Base-by-base conservation (phyloP, 176 grass and related monocot species). In the Saccharum spontaneum region DNA sequence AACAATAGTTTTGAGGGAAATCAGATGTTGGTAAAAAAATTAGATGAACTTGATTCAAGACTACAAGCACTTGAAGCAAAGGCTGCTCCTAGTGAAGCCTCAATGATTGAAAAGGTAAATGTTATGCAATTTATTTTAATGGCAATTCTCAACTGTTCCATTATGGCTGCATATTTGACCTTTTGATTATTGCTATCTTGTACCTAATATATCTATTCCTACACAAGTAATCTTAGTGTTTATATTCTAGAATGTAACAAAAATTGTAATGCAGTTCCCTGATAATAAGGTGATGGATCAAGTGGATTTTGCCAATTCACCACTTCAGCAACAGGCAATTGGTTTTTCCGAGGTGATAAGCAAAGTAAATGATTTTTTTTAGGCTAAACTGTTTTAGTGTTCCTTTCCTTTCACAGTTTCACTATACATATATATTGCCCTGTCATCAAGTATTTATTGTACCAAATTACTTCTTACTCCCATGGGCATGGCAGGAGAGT, bases 61-160 rank as follows among this genome's bases (percentile, higher is more conserved):
- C 82, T 94, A 86, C 80, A 94, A 73, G 40, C 34, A 69, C 76
- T 99, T 82, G 93, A 99, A 91, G 67, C 40, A 80, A 90, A 81
- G 76, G 26, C 31, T 86, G 65, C 50, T 87, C 60, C 74, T 54
- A 67, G 78, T 61, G 89, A 85, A 91, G 86, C 44, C 63, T 82
- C 80, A 4, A 43, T 66, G 22, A 49, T 57, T 77, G 78, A 87
- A 54, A 80, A 69, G 85, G 78, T 83, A 82, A 80, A 90, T 65
- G 73, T 87, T 82, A 6, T 66, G 24, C 73, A 55, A 14, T 72
- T 26, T 40, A 67, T 79, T 20, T 31, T 76, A 59, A 3, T 86
- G 11, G 9, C 67, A 38, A 40, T 50, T 63, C 36, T 75, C 23
- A 72, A 59, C 26, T 73, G 28, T 49, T 31, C 82, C 31, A 48